phyloP scores from a whole-genome alignment of 164 flowering plant species.

The grape (Vitis vinifera) region DNA sequence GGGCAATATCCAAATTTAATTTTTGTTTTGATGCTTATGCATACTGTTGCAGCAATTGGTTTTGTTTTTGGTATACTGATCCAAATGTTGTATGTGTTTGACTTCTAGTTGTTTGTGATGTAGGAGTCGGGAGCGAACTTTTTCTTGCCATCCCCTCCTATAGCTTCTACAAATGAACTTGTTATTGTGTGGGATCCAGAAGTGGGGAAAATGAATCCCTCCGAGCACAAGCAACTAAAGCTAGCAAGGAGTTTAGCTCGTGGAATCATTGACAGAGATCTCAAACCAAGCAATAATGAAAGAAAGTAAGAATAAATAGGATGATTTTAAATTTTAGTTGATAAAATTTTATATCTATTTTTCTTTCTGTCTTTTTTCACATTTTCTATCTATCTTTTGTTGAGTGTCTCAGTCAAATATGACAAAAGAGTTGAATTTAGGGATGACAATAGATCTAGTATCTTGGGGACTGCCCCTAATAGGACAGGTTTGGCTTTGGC shows the following conservation, averaged over 20 bases:
- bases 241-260: conserved; percentile 93
- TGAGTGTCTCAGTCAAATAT: not conserved
- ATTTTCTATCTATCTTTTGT: not conserved
- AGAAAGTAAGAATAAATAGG: conserved; percentile 73
- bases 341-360: not conserved
- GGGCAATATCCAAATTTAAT: not conserved
- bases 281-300: conserved; percentile 89
- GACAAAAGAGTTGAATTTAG: too few relatives aligned
- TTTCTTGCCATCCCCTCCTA: conserved; percentile 80
- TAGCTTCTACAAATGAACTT: conserved; percentile 91
- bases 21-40: not conserved
- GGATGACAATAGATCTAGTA: too few relatives aligned
- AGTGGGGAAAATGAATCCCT: conserved; percentile 90
- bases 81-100: not conserved
- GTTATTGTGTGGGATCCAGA: conserved; percentile 99
- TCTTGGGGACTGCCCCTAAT: too few relatives aligned
- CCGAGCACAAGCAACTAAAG: conserved; percentile 98
- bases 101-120: conserved; percentile 21
- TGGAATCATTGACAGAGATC: conserved; percentile 94
- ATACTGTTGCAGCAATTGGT: not conserved
- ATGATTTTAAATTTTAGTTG: not conserved
- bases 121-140: conserved; percentile 97
- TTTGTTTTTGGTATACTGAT: not conserved
- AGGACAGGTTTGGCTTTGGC: too few relatives aligned
- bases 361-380: not conserved